phyloP scores from a whole-genome alignment of 345 rosid species.

The Psidium friedrichsthalianum region DNA sequence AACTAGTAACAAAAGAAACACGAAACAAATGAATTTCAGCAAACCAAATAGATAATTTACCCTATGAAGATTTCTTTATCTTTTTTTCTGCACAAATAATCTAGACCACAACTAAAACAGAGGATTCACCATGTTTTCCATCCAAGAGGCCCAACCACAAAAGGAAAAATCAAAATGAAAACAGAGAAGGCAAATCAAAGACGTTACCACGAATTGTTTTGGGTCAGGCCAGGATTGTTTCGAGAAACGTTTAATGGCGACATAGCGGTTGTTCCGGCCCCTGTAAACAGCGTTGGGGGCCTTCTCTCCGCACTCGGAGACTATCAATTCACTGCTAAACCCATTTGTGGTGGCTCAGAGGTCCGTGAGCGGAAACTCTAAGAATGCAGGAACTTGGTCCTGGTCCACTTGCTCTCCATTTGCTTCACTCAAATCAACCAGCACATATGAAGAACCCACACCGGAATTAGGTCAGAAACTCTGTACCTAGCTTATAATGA shows the following conservation, averaged over 20 bases:
- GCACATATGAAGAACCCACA: not conserved
- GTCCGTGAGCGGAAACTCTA: conserved; percentile 58
- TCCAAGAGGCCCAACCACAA: not conserved
- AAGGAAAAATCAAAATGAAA: not conserved
- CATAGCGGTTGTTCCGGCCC: conserved; percentile 53
- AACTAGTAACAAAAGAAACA: too few relatives aligned
- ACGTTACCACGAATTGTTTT: conserved; percentile 65
- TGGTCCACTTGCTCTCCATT: conserved; percentile 32
- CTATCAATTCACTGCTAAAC: conserved; percentile 58
- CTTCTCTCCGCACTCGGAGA: conserved; percentile 94
- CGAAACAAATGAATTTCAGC: not conserved
- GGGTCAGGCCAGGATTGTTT: conserved; percentile 97
- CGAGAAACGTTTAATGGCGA: conserved; percentile 90
- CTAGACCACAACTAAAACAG: not conserved
- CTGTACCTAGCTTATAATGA: not conserved
- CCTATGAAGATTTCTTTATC: not conserved
- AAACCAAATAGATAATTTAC: not conserved
- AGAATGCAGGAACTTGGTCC: conserved; percentile 43
- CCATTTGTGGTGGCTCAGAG: conserved; percentile 76
- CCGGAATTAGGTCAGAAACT: not conserved
- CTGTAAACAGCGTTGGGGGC: conserved; percentile 89
- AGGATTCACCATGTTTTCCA: not conserved
- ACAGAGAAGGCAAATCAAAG: not conserved
- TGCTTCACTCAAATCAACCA: conserved; percentile 11
- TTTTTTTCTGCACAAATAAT: not conserved